Base-by-base conservation (phyloP, 1,139 yeast species). In the Magnusiomyces starmeri region DNA sequence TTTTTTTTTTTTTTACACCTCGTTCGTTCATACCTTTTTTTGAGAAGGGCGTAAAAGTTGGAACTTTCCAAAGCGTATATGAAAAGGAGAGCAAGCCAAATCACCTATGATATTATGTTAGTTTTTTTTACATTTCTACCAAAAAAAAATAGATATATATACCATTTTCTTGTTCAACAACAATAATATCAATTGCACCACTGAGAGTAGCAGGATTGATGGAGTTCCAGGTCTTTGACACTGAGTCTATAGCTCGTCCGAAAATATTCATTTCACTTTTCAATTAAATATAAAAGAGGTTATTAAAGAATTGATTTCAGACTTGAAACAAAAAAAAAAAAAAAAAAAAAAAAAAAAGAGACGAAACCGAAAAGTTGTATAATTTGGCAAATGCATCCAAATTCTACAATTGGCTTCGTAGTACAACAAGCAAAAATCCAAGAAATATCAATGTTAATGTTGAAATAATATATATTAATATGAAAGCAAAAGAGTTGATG, bases 121-220 rank as follows among this genome's bases (percentile, higher is more conserved):
- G 18, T 18, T 39, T 14, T 16, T 20, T 4, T 7, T 12, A 39
- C 12, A n/a, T 10, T 12, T 39, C 4, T 18, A 39, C 4, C n/a
- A 7, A 10, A 12, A 39, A 39, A 3, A 12, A 21, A 32, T 16
- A 26, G 6, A 37, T 54, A 4, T 32, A 14, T 66, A 34, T 57
- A 48, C 83, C 85, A 65, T 85, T 83, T 16, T 86, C 86, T 64
- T 87, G 95, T 69, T 92, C 96, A n/a, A 94, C 85, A 8, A 90
- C 98, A 46, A 92, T 88, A 56, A 94, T 89, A 69, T 92, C 99
- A 67, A 92, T 92, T 32, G 98, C 98, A 3, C 99, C 99, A 34
- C 95, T 84, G 26, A 92, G 75, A 0, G 98, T 92, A 2, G 97
- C 90, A 1, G 98, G 98, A 63, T 92, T 92, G 62, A 92, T 81